A percentile compares a stretch with the other conserved stretches of the same genome.
Conservation (phyloP, 2,329 filamentous ascomycete genomes). For the Cadophora gregata region DNA sequence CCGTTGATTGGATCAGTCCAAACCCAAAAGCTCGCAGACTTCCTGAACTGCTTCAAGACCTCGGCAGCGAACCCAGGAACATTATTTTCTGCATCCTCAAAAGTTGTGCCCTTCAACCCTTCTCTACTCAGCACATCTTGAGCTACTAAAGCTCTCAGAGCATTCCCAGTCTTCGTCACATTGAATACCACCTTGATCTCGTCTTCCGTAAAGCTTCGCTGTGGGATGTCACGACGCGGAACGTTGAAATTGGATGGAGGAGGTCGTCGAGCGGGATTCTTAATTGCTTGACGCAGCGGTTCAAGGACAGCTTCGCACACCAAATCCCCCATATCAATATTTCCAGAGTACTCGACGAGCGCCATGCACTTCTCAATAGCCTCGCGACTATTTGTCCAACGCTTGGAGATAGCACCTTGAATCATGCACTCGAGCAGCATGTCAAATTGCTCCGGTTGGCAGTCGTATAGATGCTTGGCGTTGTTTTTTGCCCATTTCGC, state of each 20-base stretch:
- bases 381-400: not conserved
- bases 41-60: slow-evolving; percentile 7
- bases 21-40: slow-evolving; percentile 1
- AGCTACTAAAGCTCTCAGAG: slow-evolving; percentile 5
- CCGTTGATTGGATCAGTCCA: slow-evolving; percentile 11
- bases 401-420: slow-evolving; percentile 9
- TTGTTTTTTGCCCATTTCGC: not conserved
- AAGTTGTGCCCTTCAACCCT: not conserved
- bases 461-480: not conserved
- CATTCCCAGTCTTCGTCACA: not conserved
- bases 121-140: slow-evolving; percentile 5
- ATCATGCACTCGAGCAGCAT: slow-evolving; percentile 15
- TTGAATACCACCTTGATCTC: not conserved
- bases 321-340: slow-evolving; percentile 3
- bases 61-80: slow-evolving; percentile 3
- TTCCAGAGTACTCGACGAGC: not conserved
- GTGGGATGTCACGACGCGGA: not conserved
- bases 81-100: not conserved
- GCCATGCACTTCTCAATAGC: slow-evolving; percentile 1
- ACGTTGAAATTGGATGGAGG: not conserved
- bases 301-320: not conserved
- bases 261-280: not conserved
- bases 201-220: not conserved
- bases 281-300: not conserved
- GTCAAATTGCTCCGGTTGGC: not conserved